These are phyloP conservation scores for Calycina herbarum DNA, from an alignment of 2,329 filamentous ascomycete genomes.

Conservation along the genomic window DNA sequence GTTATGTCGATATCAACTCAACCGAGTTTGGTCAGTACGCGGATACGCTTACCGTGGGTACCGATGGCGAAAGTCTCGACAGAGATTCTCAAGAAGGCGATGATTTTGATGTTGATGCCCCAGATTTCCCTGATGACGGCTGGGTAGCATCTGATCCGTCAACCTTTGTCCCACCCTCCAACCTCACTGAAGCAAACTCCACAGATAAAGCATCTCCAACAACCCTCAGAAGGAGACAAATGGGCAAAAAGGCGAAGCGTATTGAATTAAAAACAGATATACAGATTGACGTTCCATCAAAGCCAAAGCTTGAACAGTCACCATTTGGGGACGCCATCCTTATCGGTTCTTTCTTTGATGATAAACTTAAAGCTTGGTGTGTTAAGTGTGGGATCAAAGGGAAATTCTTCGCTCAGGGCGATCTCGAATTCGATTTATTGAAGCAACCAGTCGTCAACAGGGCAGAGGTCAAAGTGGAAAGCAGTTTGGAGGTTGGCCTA, in stretches of 20 bases:
- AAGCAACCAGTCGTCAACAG: neutral
- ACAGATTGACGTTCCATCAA: too few species aligned
- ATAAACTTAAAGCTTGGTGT: neutral
- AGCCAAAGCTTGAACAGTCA: too few species aligned
- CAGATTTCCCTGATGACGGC: neutral
- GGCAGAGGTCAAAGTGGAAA: neutral
- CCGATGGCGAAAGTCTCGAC: neutral
- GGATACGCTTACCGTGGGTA: neutral
- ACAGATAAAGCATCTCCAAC: neutral
- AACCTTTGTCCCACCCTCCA: too few species aligned
- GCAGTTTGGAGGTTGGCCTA: too few species aligned
- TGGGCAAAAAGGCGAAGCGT: neutral
- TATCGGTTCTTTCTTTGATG: slow-evolving; percentile 5
- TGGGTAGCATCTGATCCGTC: too few species aligned
- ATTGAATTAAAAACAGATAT: neutral
- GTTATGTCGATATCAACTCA: neutral
- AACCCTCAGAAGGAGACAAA: neutral
- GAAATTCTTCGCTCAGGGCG: neutral
- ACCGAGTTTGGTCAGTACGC: slow-evolving; percentile 2
- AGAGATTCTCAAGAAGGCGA: neutral
- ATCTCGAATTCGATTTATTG: slow-evolving; percentile 2
- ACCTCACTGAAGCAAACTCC: too few species aligned
- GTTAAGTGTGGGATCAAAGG: neutral
- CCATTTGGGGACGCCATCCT: too few species aligned
- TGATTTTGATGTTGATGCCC: slow-evolving; percentile 4